Conservation (phyloP, 1,284 basidiomycete genomes). For the Tilletia indica region DNA sequence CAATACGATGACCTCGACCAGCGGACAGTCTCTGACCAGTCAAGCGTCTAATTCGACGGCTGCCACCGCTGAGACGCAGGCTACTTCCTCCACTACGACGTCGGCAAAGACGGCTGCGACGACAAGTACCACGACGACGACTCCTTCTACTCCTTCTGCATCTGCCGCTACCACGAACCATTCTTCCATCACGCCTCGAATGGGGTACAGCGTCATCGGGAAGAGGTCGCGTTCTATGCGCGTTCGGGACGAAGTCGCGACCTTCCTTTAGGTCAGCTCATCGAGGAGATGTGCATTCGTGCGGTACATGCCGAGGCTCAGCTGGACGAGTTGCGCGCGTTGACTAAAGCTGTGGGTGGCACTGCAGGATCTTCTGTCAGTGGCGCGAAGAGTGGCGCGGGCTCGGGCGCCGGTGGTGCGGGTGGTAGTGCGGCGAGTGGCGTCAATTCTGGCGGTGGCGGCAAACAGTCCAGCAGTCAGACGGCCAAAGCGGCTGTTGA, state of each 20-base stretch:
- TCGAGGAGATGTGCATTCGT: constrained; percentile 42
- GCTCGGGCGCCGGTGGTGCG: background rate
- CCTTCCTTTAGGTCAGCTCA: constrained; percentile 40
- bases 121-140: background rate
- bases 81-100: too few relatives aligned
- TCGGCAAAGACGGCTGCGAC: background rate
- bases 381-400: background rate
- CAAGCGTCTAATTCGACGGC: background rate
- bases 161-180: background rate
- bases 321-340: background rate
- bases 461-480: background rate
- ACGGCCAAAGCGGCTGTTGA: constrained; percentile 4
- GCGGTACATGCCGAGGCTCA: constrained; percentile 20
- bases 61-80: background rate
- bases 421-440: background rate
- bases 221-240: constrained; percentile 42
- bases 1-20: background rate
- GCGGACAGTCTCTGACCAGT: background rate
- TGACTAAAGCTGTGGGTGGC: background rate
- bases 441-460: background rate
- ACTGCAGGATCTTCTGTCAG: background rate
- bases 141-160: background rate
- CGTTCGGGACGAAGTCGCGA: constrained; percentile 35
- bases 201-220: constrained; percentile 20
- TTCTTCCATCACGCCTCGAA: constrained; percentile 4